Percentiles rank a stretch among this genome's conserved stretches.
Evolutionary conservation across 1,284 basidiomycete genomes (phyloP).

Genomic region (Sanghuangporus sanghuang): DNA sequence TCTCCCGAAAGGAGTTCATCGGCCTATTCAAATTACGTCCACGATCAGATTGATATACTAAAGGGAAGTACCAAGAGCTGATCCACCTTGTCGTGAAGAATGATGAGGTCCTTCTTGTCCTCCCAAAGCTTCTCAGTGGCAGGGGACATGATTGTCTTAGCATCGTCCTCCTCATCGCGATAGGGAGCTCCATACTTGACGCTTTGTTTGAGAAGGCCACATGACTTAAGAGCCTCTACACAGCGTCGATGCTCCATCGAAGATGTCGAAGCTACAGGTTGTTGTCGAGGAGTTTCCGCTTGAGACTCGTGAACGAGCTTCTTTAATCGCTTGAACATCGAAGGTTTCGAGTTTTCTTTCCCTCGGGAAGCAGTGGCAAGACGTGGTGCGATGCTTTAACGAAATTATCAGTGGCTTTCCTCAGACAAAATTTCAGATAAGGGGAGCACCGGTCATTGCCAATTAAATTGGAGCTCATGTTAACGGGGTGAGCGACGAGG

Average conservation of each 20-base stretch:
- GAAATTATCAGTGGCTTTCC: neutral
- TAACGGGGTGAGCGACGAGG: neutral
- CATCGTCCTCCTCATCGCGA: conserved; percentile 5
- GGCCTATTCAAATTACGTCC: neutral
- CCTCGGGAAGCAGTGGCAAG: neutral
- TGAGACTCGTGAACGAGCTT: neutral
- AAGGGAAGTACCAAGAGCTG: neutral
- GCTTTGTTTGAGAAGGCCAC: conserved; percentile 14
- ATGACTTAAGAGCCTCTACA: conserved; percentile 12
- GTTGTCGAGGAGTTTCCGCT: too few species aligned
- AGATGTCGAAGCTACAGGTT: neutral
- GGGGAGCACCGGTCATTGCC: neutral
- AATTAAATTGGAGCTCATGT: neutral
- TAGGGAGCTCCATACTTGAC: conserved; percentile 10
- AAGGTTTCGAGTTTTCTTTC: neutral
- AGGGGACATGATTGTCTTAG: neutral
- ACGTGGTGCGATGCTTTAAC: neutral
- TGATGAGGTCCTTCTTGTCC: neutral
- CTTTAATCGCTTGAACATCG: conserved; percentile 1
- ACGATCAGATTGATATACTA: neutral
- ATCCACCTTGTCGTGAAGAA: neutral
- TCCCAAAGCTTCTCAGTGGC: neutral
- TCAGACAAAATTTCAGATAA: neutral
- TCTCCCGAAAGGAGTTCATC: neutral
- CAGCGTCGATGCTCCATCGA: neutral